Base-by-base conservation (phyloP, 306 rosid species). In the Carpinus fangiana region DNA sequence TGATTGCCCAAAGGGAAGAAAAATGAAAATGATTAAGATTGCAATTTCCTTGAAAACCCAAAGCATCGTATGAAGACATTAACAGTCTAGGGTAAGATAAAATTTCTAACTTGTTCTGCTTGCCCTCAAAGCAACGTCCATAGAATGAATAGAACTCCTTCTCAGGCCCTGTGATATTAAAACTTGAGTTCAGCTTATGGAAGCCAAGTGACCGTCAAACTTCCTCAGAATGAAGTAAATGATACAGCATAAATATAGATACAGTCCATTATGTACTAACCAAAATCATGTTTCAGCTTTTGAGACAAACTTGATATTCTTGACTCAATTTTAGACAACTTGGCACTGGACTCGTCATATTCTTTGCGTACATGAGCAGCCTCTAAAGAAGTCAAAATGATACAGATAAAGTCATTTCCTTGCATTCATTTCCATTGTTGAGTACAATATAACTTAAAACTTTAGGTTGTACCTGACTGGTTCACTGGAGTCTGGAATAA, bases 351-450 rank as follows among this genome's bases (percentile, higher is more conserved):
- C 80, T 96, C 96, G 36, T 89, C 98, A 77, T 85, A 96, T 81
- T 96, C 99, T 90, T 91, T 93, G 81, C 91, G 98, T 77, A 96
- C 80, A 73, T 76, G 86, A 81, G 94, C 93, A 83, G 98, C 97
- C 82, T 96, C 98, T 96, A 71, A 81, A 81, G 74, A 85, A 73
- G 62, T 76, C 78, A 73, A 77, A 78, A 83, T 73, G 66, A 65
- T 84, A 83, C 74, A 53, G 47, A 74, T 74, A 59, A 76, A 84
- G 78, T 57, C 43, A 68, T 71, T 79, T 65, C 14, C 52, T n/a
- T 38, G 46, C 28, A 72, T 41, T 48, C 65, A 20, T 64, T 68
- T 74, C 81, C 31, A 71, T 59, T 8, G 23, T 51, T 41, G 41
- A 61, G 28, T 41, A 71, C 64, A 52, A 70, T 21, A 38, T 26